A percentile compares a stretch with the other conserved stretches of the same genome.
Evolutionary conservation across 768 basidiomycete species (phyloP).

Genomic region (Mycena amicta): DNA sequence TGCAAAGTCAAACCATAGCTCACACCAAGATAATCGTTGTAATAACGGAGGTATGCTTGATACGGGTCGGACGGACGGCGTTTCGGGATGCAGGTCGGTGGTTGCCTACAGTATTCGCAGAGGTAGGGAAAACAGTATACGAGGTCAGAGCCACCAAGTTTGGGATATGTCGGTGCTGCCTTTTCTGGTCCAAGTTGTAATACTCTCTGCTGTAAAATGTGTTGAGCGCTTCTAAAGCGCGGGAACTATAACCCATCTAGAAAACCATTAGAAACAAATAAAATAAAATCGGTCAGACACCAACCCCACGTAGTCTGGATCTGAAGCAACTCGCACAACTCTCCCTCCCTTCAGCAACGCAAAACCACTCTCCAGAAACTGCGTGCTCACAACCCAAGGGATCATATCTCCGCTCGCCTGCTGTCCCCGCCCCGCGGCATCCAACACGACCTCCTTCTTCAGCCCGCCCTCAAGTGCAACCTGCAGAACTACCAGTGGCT

Average conservation of each 20-base stretch:
- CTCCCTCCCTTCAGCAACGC: conserved; percentile 89
- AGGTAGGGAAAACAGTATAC: conserved; percentile 34
- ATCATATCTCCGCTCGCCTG: conserved; percentile 95
- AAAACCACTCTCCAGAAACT: conserved; percentile 96
- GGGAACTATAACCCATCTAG: conserved; percentile 97
- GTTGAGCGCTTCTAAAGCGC: conserved; percentile 84
- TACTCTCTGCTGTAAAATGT: conserved; percentile 93
- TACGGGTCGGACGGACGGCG: conserved; percentile 69
- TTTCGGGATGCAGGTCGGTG: conserved; percentile 71
- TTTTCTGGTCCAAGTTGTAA: conserved; percentile 80
- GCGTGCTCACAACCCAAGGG: conserved; percentile 92
- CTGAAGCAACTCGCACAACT: conserved; percentile 90
- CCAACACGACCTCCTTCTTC: conserved; percentile 81
- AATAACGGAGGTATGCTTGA: conserved; percentile 90
- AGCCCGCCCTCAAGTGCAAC: conserved; percentile 97
- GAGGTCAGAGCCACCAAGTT: conserved; percentile 51
- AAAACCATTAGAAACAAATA: not conserved
- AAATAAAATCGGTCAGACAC: conserved; percentile 32
- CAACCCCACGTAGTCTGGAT: conserved; percentile 94
- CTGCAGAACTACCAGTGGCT: conserved; percentile 93
- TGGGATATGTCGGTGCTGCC: conserved; percentile 60
- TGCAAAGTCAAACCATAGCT: conserved; percentile 92
- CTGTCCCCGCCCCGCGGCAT: conserved; percentile 80
- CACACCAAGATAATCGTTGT: conserved; percentile 88
- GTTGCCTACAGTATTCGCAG: conserved; percentile 26